Evolutionary conservation across 2,329 filamentous ascomycete species (phyloP).

Genomic region (Microsporum audouinii): DNA sequence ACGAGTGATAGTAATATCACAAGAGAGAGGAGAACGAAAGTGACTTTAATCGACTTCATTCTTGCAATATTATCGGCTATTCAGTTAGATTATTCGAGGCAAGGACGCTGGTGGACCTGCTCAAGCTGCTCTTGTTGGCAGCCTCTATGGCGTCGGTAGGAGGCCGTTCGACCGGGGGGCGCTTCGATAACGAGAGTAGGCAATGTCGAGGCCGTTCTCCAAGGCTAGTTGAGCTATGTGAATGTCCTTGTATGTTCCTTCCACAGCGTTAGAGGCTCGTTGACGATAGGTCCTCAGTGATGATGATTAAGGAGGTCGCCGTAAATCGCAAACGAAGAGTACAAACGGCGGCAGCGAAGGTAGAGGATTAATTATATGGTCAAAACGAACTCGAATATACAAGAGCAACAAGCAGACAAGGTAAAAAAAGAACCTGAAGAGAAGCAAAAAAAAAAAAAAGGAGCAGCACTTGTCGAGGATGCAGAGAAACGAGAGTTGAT

Average conservation of each 20-base stretch:
- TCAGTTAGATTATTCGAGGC: neutral
- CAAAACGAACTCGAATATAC: neutral
- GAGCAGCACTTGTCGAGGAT: neutral
- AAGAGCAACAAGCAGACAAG: neutral
- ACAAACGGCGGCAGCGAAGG: neutral
- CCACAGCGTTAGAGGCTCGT: neutral
- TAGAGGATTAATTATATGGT: neutral
- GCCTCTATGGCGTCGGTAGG: neutral
- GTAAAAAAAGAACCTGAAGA: neutral
- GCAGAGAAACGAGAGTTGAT: neutral
- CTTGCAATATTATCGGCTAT: slow-evolving; percentile 11
- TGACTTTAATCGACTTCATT: slow-evolving; percentile 25
- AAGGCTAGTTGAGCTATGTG: neutral
- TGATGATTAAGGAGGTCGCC: slow-evolving; percentile 1
- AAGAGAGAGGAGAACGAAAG: slow-evolving; percentile 25
- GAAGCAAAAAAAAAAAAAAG: neutral
- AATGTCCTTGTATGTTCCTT: neutral
- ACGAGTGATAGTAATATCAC: slow-evolving; percentile 24
- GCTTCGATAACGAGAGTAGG: neutral
- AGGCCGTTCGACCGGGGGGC: neutral
- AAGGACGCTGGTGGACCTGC: neutral
- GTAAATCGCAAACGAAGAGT: neutral
- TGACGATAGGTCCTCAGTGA: too few species aligned
- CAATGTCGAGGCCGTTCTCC: neutral
- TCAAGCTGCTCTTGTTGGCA: neutral